Conservation (phyloP, 1,284 basidiomycete genomes). For the Leccinum variabile region DNA sequence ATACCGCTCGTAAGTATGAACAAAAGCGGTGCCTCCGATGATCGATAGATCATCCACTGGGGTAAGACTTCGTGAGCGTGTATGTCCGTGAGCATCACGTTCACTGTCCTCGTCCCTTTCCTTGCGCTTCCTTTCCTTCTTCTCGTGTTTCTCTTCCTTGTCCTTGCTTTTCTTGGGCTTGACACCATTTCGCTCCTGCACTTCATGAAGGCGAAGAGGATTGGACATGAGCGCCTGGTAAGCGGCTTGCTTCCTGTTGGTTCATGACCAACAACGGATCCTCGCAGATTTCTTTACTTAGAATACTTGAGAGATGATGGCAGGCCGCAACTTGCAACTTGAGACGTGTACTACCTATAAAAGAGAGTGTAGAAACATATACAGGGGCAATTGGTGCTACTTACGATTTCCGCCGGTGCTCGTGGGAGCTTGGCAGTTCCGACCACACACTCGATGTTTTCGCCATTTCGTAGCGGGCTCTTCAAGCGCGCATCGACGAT, state of each 20-base stretch:
- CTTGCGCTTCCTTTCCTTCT: conserved; percentile 55
- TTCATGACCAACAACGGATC: conserved; percentile 97
- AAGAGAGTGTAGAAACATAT: too few relatives aligned
- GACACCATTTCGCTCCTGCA: conserved; percentile 75
- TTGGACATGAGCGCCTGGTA: conserved; percentile 90
- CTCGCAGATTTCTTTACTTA: conserved; percentile 42
- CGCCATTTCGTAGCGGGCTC: conserved; percentile 13
- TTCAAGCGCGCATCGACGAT: conserved; percentile 7
- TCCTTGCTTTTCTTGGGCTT: conserved; percentile 77
- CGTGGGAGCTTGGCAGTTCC: too few relatives aligned
- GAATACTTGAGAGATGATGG: too few relatives aligned
- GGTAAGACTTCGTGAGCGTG: too few relatives aligned
- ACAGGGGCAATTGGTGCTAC: too few relatives aligned
- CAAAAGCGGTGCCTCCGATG: too few relatives aligned
- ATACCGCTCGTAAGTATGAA: too few relatives aligned
- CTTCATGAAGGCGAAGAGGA: conserved; percentile 82
- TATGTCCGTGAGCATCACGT: conserved; percentile 36
- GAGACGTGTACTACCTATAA: too few relatives aligned
- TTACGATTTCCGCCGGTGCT: too few relatives aligned
- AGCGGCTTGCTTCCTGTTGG: conserved; percentile 90
- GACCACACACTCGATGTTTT: conserved; percentile 18
- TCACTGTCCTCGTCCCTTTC: conserved; percentile 45
- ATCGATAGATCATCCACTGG: too few relatives aligned
- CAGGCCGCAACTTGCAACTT: too few relatives aligned
- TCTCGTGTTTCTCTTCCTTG: conserved; percentile 62